phyloP scores from a whole-genome alignment of 352 stramenopile species.

The Globisporangium cederbergense region DNA sequence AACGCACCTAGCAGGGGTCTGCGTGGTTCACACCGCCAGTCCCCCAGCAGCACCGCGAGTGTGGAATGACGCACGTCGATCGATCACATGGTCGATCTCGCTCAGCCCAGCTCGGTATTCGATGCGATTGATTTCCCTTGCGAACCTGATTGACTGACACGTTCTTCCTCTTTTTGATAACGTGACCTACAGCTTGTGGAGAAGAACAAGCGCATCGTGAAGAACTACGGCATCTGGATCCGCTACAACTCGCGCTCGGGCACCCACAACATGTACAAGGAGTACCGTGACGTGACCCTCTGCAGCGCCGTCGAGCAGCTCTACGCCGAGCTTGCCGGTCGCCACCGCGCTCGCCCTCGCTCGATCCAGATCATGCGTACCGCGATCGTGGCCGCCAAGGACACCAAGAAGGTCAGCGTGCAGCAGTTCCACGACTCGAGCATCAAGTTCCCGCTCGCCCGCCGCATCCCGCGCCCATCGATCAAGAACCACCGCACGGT shows the following conservation, averaged over 20 bases:
- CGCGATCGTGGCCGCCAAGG: slow-evolving; percentile 92
- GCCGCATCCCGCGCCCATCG: slow-evolving; percentile 92
- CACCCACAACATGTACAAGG: slow-evolving; percentile 99
- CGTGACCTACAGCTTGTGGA: slow-evolving; percentile 85
- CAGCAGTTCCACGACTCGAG: slow-evolving; percentile 97
- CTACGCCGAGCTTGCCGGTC: slow-evolving; percentile 98
- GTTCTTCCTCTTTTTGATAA: background rate
- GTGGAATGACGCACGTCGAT: background rate
- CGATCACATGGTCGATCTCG: background rate
- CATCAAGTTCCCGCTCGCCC: slow-evolving; percentile 98
- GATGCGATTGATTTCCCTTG: background rate
- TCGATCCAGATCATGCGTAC: slow-evolving; percentile 99
- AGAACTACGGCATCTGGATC: slow-evolving; percentile 99
- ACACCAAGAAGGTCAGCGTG: slow-evolving; percentile 95
- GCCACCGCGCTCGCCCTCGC: slow-evolving; percentile 94
- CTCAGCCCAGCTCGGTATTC: background rate
- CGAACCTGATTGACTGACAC: background rate
- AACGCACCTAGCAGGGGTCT: background rate
- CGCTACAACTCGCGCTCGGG: slow-evolving; percentile 99
- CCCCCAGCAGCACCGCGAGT: slow-evolving; percentile 1
- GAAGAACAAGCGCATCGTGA: slow-evolving; percentile 98
- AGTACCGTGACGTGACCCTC: slow-evolving; percentile 98
- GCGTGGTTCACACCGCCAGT: background rate
- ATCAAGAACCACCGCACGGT: slow-evolving; percentile 95
- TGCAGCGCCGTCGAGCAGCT: slow-evolving; percentile 98